Conservation (phyloP, 176 grass and related monocot genomes). For the Ensete glaucum region DNA sequence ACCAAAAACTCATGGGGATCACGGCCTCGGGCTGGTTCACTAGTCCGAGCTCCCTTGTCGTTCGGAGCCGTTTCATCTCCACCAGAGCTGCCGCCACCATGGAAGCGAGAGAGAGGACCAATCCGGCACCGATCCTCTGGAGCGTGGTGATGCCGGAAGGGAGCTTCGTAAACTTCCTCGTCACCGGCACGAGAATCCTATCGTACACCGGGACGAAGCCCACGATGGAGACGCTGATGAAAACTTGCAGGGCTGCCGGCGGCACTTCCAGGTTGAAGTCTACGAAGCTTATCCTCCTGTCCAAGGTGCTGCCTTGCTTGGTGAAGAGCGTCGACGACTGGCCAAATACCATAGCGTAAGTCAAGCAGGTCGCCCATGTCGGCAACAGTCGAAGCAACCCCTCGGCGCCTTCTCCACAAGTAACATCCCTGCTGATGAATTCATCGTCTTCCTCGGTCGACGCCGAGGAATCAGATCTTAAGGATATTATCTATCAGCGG, state of each 20-base stretch:
- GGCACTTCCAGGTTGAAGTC: conserved; percentile 20
- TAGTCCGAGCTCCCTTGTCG: conserved; percentile 19
- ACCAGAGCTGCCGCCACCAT: conserved; percentile 24
- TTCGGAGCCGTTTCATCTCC: conserved; percentile 34
- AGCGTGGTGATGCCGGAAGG: conserved; percentile 38
- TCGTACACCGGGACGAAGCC: conserved; percentile 41
- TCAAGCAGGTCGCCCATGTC: neutral
- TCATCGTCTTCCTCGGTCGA: neutral
- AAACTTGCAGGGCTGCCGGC: conserved; percentile 30
- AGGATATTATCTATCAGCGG: too few species aligned
- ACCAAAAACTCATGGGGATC: conserved; percentile 39
- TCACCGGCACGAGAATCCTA: conserved; percentile 25
- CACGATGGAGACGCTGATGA: conserved; percentile 28
- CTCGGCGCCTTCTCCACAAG: neutral
- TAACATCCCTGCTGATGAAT: neutral
- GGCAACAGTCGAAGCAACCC: neutral
- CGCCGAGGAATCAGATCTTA: too few species aligned
- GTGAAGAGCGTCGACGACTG: neutral
- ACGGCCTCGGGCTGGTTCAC: conserved; percentile 25
- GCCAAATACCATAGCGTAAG: neutral
- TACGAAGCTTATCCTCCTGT: neutral
- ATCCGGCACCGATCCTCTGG: conserved; percentile 41
- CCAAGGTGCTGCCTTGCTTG: conserved; percentile 5
- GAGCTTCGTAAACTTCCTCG: conserved; percentile 20
- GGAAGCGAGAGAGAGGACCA: conserved; percentile 26